Base-by-base conservation (phyloP, 1,284 basidiomycete species). In the Erythrobasidium hasegawianum region DNA sequence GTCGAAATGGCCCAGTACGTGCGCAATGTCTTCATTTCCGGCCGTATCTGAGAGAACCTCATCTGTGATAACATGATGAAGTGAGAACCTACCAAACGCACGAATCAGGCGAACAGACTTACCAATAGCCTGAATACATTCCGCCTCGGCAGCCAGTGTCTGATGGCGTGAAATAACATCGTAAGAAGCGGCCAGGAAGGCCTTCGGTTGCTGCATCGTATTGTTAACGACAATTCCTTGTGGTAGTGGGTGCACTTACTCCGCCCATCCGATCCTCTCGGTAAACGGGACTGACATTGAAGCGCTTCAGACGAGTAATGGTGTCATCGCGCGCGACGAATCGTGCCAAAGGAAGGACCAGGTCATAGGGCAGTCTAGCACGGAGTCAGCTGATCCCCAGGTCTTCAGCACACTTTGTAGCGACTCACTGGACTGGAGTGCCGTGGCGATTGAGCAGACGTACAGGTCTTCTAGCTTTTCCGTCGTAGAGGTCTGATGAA, bases 281-380 rank as follows among this genome's bases (percentile, higher is more conserved):
- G 41, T 65, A 65, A 22, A 65, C 62, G 1, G 62, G 62, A 33
- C 62, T 58, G 29, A 65, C 58, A 18, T 61, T 72, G 70, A 72
- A 75, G 2, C 73, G 68, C 52, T 75, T 75, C 38, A 75, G 58
- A 16, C 74, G 72, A 22, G 69, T 72, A 13, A 73, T 59, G 0
- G 69, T 58, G 2, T 70, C 57, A 16, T 75, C 72, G 22, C 74
- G 70, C 10, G 74, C 74, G 7, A 75, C 69, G 68, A 73, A 72
- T 7, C 73, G 71, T 14, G 72, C 71, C 62, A 69, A 33, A 4
- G 68, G 68, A 27, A 67, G 39, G 18, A 66, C 58, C 1, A 62
- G 45, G 41, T 69, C 68, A 27, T 62, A 67, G 2, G 68, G 67
- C 2, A 67, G 43, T 27, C 8, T 24, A 8, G 0, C 50, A 59